Evolutionary conservation across 345 rosid genomes (phyloP), one percentile per base, ranked within the genome.

Genomic region (Luvunga scandens): DNA sequence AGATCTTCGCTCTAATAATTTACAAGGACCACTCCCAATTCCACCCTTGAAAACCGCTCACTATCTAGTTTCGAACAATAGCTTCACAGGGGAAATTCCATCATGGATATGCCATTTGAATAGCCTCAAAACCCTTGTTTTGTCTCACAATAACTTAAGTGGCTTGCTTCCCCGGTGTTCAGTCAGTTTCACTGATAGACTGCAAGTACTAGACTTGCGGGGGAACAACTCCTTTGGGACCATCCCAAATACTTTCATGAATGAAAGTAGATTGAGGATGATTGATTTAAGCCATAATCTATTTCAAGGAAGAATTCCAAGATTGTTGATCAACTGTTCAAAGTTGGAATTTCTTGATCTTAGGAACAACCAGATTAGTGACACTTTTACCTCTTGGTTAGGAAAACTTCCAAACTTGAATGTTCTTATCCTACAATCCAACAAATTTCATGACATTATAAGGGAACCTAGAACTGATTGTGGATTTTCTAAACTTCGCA

Each of bases 91-190:
- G 12, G 68, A 78, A 38, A 24, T 75, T 7, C 30, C 77, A 8
- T 31, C 61, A 13, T 16, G 14, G 33, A 61, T 79, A 21, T 75
- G 82, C 34, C 22, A 55, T 21, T 14, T 75, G 7, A 12, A 2
- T 16, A 36, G 19, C 45, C 65, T 75, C 12, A 1, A 9, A 2
- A 8, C 5, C 4, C 48, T 82, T 36, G 71, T 73, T 61, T 34
- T 81, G 66, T 67, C 77, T 3, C 7, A 12, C 71, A 81, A 81
- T 36, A 81, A 53, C 21, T 36, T 77, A 24, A 77, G 33, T 2
- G 84, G 78, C 38, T 36, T 0, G 27, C 9, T 81, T 22, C 84
- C 76, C 0, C 71, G 0, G 27, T 82, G 81, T 36, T 67, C 68
- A 60, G 57, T 53, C n/a, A 56, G 59, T 71, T 69, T 69, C 6